Evolutionary conservation across 2,329 filamentous ascomycete genomes (phyloP).

Genomic region (Fusarium sp.): DNA sequence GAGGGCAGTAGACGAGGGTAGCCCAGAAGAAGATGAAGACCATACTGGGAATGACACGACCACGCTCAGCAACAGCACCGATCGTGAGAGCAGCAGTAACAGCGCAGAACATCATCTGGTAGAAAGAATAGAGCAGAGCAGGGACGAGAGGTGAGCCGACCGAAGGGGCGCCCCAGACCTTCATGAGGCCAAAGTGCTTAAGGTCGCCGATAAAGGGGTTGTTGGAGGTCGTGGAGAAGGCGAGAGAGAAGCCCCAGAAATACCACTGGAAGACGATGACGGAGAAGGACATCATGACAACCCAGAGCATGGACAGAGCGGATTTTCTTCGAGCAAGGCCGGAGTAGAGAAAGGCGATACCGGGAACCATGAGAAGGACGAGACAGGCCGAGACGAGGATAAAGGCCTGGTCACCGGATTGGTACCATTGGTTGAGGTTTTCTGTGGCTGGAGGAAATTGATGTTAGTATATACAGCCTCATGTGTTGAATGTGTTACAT

Average conservation of each 20-base stretch:
- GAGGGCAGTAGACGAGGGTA: constrained; percentile 95
- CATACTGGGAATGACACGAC: constrained; percentile 92
- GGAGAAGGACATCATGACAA: constrained; percentile 93
- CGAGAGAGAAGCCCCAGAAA: constrained; percentile 98
- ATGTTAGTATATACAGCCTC: constrained; percentile 9
- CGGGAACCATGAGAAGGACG: constrained; percentile 96
- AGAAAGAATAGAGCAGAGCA: constrained; percentile 93
- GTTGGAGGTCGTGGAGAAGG: constrained; percentile 85
- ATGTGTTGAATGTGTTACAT: neutral
- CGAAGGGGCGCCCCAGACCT: constrained; percentile 86
- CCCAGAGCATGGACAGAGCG: constrained; percentile 96
- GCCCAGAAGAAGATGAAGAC: constrained; percentile 98
- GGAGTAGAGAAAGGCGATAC: constrained; percentile 97
- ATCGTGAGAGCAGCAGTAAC: constrained; percentile 93
- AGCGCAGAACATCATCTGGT: constrained; percentile 98
- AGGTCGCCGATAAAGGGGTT: constrained; percentile 95
- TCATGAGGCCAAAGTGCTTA: constrained; percentile 88
- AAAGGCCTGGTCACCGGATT: constrained; percentile 92
- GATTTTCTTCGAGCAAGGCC: constrained; percentile 98
- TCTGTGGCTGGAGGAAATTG: constrained; percentile 71
- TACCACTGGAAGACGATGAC: constrained; percentile 99
- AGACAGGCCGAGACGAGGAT: constrained; percentile 92
- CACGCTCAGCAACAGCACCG: constrained; percentile 93
- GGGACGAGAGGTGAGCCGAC: constrained; percentile 91
- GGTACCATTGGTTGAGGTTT: constrained; percentile 97